Evolutionary conservation across 2,329 filamentous ascomycete species (phyloP).

Genomic region (Podosphaera xanthii): DNA sequence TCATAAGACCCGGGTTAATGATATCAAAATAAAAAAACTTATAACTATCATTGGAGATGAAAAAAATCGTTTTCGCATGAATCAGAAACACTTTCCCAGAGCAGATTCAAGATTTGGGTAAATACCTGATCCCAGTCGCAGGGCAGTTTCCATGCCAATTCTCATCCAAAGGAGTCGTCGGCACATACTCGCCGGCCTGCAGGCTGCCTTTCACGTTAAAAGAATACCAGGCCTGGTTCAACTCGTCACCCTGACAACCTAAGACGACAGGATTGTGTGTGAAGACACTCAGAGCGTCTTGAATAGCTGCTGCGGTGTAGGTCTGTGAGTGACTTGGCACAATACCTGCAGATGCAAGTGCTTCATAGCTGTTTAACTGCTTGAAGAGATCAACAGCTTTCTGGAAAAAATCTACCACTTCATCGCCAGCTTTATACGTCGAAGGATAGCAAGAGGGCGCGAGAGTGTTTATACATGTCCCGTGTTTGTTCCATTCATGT

Average conservation of each 20-base stretch:
- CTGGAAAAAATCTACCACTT: conserved; percentile 7
- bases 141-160: conserved; percentile 25
- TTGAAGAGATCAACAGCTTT: conserved; percentile 5
- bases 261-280: conserved; percentile 24
- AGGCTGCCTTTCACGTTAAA: conserved; percentile 29
- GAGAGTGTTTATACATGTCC: conserved; percentile 47
- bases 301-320: conserved; percentile 21
- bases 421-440: conserved; percentile 4
- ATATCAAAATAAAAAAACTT: too few relatives aligned
- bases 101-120: conserved; percentile 23
- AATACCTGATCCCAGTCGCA: conserved; percentile 26
- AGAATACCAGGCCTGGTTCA: conserved; percentile 30
- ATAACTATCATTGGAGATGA: too few relatives aligned
- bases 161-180: conserved; percentile 12
- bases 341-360: conserved; percentile 27
- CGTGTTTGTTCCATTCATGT: conserved; percentile 58
- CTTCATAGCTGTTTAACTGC: conserved; percentile 14
- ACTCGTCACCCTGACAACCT: conserved; percentile 20
- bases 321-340: conserved; percentile 20
- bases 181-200: conserved; percentile 26
- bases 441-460: conserved; percentile 39
- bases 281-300: conserved; percentile 20
- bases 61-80: too few relatives aligned
- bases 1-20: too few relatives aligned
- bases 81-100: too few relatives aligned